Base-by-base conservation (phyloP, 1,284 basidiomycete genomes). In the Neonothopanus nambi region DNA sequence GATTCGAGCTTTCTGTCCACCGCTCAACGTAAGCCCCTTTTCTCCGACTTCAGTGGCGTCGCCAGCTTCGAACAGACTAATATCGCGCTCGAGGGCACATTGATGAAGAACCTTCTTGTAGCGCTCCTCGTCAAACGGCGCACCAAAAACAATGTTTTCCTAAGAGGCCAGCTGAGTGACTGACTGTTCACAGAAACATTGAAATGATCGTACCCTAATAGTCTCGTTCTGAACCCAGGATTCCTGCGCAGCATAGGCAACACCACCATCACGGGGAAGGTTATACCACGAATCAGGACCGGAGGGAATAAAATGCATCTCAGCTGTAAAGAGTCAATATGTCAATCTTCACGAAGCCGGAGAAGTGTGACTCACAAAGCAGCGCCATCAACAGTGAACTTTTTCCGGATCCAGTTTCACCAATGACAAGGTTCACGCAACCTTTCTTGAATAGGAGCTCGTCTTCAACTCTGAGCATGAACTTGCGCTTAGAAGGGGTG, bases 91-190 rank as follows among this genome's bases (percentile, higher is more conserved):
- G n/a, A 87, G 67, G 0, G 72, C 82, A 59, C 84, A 86, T 57
- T 80, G 80, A n/a, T 75, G 64, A 12, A 84, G 61, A 48, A 85
- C 85, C 59, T 81, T 81, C 52, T 83, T 77, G 64, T 95, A 95
- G 1, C 93, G 80, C 40, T 77, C 76, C 63, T 86, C 81, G 56
- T 90, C 79, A 59, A 80, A 91, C 0, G 85, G 82, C 4, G 87
- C 72, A 28, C 89, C 88, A 67, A 96, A 97, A 28, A 94, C 61
- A 57, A 97, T 94, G 62, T 96, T 97, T 49, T 92, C 85, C 63
- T 75, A 39, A 39, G 4, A 8, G 24, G n/a, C 78, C 71, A 54
- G 68, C 78, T 3, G 63, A 2, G 70, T 61, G 1, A 76, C 21
- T 44, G 3, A 9, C 30, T 8, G 35, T 30, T 30, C 17, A 7